phyloP scores from a whole-genome alignment of 2,329 filamentous ascomycete genomes.

The Onygena corvina region DNA sequence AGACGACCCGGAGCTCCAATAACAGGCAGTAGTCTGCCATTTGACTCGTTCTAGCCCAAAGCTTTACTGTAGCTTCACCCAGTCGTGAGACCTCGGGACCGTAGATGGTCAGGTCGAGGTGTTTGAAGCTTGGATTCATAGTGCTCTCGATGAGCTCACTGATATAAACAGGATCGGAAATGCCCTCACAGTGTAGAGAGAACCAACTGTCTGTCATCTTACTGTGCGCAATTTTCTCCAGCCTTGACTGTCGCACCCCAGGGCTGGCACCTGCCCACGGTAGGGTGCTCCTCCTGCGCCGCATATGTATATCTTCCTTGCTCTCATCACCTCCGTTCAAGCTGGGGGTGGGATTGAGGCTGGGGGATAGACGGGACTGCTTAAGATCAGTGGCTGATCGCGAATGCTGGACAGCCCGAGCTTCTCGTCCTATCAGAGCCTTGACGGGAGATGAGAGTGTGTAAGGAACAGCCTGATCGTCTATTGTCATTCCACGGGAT shows the following conservation, averaged over 20 bases:
- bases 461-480: slow-evolving; percentile 63
- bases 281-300: slow-evolving; percentile 47
- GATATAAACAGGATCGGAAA: slow-evolving; percentile 69
- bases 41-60: slow-evolving; percentile 57
- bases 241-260: slow-evolving; percentile 54
- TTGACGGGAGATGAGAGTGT: slow-evolving; percentile 56
- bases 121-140: slow-evolving; percentile 84
- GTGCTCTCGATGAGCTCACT: slow-evolving; percentile 68
- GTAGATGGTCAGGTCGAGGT: slow-evolving; percentile 61
- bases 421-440: slow-evolving; percentile 43
- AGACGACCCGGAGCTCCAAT: slow-evolving; percentile 58
- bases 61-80: slow-evolving; percentile 52
- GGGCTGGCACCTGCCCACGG: slow-evolving; percentile 52
- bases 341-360: not conserved
- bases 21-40: slow-evolving; percentile 50
- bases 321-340: slow-evolving; percentile 11
- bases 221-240: slow-evolving; percentile 60
- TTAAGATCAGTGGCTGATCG: slow-evolving; percentile 47
- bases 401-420: slow-evolving; percentile 42
- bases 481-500: slow-evolving; percentile 50
- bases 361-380: slow-evolving; percentile 16
- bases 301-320: slow-evolving; percentile 14
- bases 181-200: slow-evolving; percentile 58
- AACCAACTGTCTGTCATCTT: slow-evolving; percentile 82
- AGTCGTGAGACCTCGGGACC: slow-evolving; percentile 53